These are phyloP conservation scores for Agapanthus africanus DNA, from an alignment of 106 monocot genomes.

Conservation along the genomic window DNA sequence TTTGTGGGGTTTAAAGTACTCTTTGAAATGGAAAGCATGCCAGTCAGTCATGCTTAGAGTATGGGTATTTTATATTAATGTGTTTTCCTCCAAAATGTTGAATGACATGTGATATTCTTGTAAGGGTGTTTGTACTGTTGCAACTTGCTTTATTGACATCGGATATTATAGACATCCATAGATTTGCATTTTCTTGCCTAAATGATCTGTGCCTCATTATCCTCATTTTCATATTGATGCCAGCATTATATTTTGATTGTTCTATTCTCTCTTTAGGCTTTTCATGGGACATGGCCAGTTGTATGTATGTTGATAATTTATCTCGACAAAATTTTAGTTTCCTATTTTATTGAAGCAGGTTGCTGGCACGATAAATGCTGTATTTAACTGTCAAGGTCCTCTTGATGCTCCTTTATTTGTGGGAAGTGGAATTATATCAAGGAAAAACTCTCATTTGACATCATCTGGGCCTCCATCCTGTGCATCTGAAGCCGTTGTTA, in stretches of 20 bases:
- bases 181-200: background rate
- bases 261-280: background rate
- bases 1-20: too few relatives aligned
- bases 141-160: background rate
- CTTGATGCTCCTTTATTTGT: conserved; percentile 92
- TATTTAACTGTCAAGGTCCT: conserved; percentile 98
- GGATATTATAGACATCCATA: background rate
- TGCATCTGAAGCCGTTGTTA: conserved; percentile 81
- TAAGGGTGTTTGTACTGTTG: background rate
- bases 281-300: background rate
- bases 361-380: conserved; percentile 90
- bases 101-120: background rate
- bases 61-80: background rate
- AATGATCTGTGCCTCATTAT: background rate
- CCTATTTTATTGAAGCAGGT: conserved; percentile 42
- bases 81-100: background rate
- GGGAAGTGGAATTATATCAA: conserved; percentile 89
- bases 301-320: background rate
- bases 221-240: background rate
- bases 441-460: conserved; percentile 54
- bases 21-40: background rate
- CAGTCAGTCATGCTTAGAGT: background rate
- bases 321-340: background rate
- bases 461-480: conserved; percentile 40
- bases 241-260: background rate